phyloP scores from a whole-genome alignment of 192 early-diverging fungal species.

The Coemansia reversa region DNA sequence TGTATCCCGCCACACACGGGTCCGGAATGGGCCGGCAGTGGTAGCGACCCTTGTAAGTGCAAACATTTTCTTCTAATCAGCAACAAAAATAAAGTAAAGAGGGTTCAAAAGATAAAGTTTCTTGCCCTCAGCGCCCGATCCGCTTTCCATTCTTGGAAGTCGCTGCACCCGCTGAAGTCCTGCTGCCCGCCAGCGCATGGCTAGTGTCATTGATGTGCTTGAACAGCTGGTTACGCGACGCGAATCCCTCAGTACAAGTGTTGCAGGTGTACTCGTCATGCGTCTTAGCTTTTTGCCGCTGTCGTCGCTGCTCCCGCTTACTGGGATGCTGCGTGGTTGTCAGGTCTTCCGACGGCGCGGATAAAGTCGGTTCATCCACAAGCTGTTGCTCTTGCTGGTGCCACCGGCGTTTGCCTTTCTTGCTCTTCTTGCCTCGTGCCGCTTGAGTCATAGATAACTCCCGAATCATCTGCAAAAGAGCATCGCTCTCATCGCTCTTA shows the following conservation, averaged over 20 bases:
- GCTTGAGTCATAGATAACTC: constrained; percentile 38
- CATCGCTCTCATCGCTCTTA: constrained; percentile 11
- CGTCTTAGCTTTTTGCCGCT: constrained; percentile 61
- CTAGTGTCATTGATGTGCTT: constrained; percentile 82
- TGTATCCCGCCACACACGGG: background rate
- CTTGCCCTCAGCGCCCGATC: background rate
- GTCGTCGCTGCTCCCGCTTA: constrained; percentile 57
- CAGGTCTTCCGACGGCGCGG: background rate
- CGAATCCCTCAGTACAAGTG: constrained; percentile 72
- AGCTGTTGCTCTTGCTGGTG: constrained; percentile 3
- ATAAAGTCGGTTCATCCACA: constrained; percentile 23
- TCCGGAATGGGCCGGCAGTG: background rate
- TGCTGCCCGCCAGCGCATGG: constrained; percentile 66
- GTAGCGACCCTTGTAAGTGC: constrained; percentile 13
- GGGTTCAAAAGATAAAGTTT: background rate
- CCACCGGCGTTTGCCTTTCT: constrained; percentile 38
- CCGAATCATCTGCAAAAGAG: constrained; percentile 48
- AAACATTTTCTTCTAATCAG: constrained; percentile 15
- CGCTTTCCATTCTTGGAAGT: background rate
- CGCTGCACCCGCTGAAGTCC: background rate
- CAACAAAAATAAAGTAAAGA: background rate
- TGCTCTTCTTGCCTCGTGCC: constrained; percentile 38
- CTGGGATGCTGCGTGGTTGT: constrained; percentile 27
- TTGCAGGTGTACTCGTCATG: constrained; percentile 64
- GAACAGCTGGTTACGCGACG: constrained; percentile 82